These are phyloP conservation scores for Tubosaeta sp. DNA, from an alignment of 768 basidiomycete species.

Conservation along the genomic window DNA sequence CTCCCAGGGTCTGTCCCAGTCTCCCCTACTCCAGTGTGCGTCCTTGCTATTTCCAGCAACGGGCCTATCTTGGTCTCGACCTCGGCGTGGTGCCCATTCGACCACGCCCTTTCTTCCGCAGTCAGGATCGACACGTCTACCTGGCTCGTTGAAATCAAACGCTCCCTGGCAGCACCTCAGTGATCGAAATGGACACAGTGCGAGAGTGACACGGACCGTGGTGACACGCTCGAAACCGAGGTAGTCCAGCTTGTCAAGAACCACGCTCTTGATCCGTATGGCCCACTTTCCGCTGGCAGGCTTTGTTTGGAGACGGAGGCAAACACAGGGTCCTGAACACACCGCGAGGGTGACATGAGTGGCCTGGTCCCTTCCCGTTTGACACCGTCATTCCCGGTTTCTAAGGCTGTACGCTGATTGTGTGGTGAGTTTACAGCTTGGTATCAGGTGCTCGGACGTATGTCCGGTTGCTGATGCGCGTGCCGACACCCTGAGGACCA, in stretches of 20 bases:
- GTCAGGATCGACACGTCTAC: slow-evolving; percentile 61
- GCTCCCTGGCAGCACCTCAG: slow-evolving; percentile 32
- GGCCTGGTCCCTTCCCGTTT: slow-evolving; percentile 46
- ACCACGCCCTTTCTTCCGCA: slow-evolving; percentile 72
- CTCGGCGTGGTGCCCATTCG: slow-evolving; percentile 81
- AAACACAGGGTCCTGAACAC: neutral
- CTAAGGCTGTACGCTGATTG: slow-evolving; percentile 62
- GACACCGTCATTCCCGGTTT: slow-evolving; percentile 88
- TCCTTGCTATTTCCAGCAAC: slow-evolving; percentile 43
- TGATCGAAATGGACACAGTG: neutral
- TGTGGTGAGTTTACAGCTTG: neutral
- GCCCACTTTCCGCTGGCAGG: slow-evolving; percentile 88
- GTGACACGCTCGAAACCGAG: slow-evolving; percentile 85
- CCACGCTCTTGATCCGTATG: slow-evolving; percentile 89
- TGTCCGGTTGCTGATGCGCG: slow-evolving; percentile 33
- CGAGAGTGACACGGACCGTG: slow-evolving; percentile 50
- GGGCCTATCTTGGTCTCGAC: slow-evolving; percentile 51
- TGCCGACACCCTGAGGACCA: slow-evolving; percentile 57
- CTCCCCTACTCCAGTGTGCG: too few species aligned
- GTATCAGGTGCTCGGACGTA: neutral
- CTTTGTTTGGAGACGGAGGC: slow-evolving; percentile 38
- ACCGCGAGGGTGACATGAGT: neutral
- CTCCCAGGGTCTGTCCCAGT: too few species aligned
- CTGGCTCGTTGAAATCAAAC: slow-evolving; percentile 84
- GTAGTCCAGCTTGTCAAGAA: slow-evolving; percentile 67